Base-by-base conservation (phyloP, 2,329 filamentous ascomycete species). In the Didymella exigua region DNA sequence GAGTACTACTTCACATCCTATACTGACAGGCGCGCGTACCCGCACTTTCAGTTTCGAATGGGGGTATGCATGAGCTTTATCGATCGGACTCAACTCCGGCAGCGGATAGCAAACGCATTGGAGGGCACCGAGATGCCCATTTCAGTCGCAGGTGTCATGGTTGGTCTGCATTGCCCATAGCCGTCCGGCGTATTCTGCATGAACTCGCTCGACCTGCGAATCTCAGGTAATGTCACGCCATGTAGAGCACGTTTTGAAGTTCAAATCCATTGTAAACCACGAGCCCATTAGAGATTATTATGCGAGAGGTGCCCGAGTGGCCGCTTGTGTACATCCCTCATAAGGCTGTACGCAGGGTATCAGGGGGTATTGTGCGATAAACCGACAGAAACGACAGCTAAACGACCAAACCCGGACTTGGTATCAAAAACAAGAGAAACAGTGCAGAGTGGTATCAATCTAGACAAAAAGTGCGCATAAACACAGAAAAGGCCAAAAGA, bases 401-500 rank as follows among this genome's bases (percentile, higher is more conserved):
- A 59, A 51, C 59, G 60, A 66, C 61, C 65, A 64, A 62, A 51
- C 31, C 60, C 66, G 45, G 59, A 67, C 65, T 60, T 74, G 73
- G 71, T 74, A 75, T 72, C 71, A 74, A 74, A 73, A 50, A 72
- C 50, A 64, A 71, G 64, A 71, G 61, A 70, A 72, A 69, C 64
- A 71, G 60, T 69, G 70, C 68, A 73, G 58, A 72, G 73, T 76
- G 74, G 73, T 76, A 76, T 75, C 74, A 76, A 74, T 75, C 74
- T 76, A 75, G 72, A 72, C 68, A 73, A 72, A 72, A 67, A 67
- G 67, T 62, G 61, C 65, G 64, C 69, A 69, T 66, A 66, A 69
- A 65, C 65, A 70, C 55, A 62, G 61, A 63, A 66, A 58, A 66
- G 65, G 52, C 62, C 70, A 63, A 65, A 67, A 66, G 40, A 63